Evolutionary conservation across 305 asterid species (phyloP).

Genomic region (Lippia alba): DNA sequence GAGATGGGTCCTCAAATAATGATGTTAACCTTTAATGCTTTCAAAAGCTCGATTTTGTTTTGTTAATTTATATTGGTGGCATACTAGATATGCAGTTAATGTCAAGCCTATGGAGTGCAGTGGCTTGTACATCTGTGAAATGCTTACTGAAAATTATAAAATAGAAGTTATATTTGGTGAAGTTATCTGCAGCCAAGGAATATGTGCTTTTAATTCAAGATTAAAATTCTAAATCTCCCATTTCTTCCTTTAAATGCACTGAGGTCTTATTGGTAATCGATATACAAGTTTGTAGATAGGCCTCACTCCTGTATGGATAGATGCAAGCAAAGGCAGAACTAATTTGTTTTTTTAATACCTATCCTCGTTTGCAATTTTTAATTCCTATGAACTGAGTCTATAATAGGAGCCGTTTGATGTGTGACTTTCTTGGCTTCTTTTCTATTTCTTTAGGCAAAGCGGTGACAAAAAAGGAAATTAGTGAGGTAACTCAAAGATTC

Average conservation of each 20-base stretch:
- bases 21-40: constrained; percentile 15
- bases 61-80: neutral
- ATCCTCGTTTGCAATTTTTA: constrained; percentile 13
- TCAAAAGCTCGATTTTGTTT: constrained; percentile 9
- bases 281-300: constrained; percentile 14
- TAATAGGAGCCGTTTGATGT: constrained; percentile 13
- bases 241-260: constrained; percentile 24
- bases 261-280: constrained; percentile 1
- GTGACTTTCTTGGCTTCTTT: constrained; percentile 27
- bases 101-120: constrained; percentile 17
- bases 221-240: constrained; percentile 10
- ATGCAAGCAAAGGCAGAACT: neutral
- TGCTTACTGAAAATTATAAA: constrained; percentile 7
- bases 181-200: constrained; percentile 24
- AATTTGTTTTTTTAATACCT: constrained; percentile 9
- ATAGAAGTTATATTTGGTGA: constrained; percentile 6
- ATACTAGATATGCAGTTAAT: constrained; percentile 12
- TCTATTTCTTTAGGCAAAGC: constrained; percentile 59
- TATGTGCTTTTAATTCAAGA: constrained; percentile 19
- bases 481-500: constrained; percentile 69
- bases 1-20: constrained; percentile 16
- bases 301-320: constrained; percentile 14
- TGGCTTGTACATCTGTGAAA: constrained; percentile 7
- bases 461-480: constrained; percentile 69
- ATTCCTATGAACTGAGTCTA: constrained; percentile 25